phyloP scores from a whole-genome alignment of 2,329 filamentous ascomycete species.

The Aspergillus sergii region DNA sequence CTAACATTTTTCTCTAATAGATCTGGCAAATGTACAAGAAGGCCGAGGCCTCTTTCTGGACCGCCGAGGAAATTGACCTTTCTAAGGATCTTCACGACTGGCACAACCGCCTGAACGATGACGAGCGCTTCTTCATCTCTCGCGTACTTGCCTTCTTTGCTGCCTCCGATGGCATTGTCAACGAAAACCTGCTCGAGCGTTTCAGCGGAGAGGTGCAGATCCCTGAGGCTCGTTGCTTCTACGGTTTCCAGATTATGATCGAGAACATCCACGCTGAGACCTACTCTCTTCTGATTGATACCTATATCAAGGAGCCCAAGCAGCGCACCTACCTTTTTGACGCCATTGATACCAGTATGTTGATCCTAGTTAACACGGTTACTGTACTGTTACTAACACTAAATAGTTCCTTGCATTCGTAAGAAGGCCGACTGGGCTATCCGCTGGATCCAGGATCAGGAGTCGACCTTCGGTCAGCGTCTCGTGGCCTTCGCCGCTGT shows the following conservation, averaged over 20 bases:
- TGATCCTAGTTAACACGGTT: neutral
- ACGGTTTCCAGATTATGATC: conserved; percentile 99
- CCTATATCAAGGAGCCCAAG: conserved; percentile 96
- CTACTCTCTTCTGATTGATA: conserved; percentile 98
- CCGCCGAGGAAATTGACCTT: conserved; percentile 97
- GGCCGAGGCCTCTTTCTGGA: conserved; percentile 99
- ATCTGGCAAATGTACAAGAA: conserved; percentile 99
- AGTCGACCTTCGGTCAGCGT: conserved; percentile 93
- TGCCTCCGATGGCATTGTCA: conserved; percentile 97
- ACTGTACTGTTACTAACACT: neutral
- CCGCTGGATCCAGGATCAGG: conserved; percentile 88
- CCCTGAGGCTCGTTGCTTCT: conserved; percentile 98
- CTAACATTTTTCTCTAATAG: conserved; percentile 56
- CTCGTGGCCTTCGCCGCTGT: conserved; percentile 96
- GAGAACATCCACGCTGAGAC: conserved; percentile 99
- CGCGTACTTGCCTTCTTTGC: conserved; percentile 99
- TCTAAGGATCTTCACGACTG: conserved; percentile 99
- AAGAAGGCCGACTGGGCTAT: conserved; percentile 99
- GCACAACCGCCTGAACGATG: conserved; percentile 96
- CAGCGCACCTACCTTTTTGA: conserved; percentile 96
- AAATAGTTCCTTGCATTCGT: conserved; percentile 84
- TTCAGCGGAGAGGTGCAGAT: conserved; percentile 97
- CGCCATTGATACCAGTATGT: conserved; percentile 92
- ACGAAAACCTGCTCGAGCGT: conserved; percentile 97
- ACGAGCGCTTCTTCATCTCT: conserved; percentile 97